phyloP scores from a whole-genome alignment of 1,139 yeast species.

The Diutina siamensis region DNA sequence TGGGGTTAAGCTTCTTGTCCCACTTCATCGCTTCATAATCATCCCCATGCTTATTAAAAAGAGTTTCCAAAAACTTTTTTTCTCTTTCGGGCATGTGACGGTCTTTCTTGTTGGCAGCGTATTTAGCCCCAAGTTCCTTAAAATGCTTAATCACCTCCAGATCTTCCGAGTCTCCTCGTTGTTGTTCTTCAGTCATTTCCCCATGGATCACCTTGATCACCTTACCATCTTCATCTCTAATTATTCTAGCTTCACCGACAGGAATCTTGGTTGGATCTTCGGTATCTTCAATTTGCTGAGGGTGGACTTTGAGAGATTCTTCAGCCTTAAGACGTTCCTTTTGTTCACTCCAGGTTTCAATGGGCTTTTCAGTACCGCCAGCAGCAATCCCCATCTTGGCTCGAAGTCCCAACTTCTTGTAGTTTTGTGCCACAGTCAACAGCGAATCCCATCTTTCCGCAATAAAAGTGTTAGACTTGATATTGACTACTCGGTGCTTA shows the following conservation, averaged over 20 bases:
- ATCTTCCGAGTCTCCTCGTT: constrained; percentile 11
- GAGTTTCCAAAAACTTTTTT: constrained; percentile 48
- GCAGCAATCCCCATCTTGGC: constrained; percentile 43
- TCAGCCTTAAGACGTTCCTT: constrained; percentile 18
- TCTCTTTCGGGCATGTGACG: constrained; percentile 42
- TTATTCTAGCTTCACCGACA: constrained; percentile 74
- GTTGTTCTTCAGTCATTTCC: constrained; percentile 20
- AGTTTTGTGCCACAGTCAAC: constrained; percentile 74
- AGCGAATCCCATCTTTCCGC: constrained; percentile 85
- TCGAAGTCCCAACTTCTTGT: constrained; percentile 63
- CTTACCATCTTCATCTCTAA: constrained; percentile 60
- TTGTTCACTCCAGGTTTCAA: constrained; percentile 12
- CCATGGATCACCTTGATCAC: constrained; percentile 66
- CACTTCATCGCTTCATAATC: constrained; percentile 84
- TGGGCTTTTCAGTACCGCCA: constrained; percentile 17
- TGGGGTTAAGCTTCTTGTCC: constrained; percentile 75
- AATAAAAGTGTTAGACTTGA: constrained; percentile 66
- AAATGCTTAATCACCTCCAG: constrained; percentile 41
- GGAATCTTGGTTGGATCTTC: constrained; percentile 46
- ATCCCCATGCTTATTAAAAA: constrained; percentile 75
- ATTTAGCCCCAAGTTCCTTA: constrained; percentile 46
- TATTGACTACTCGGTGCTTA: constrained; percentile 50
- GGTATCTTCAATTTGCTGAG: neutral
- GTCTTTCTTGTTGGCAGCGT: constrained; percentile 16
- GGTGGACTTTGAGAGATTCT: constrained; percentile 15